Base-by-base conservation (phyloP, 208 protist species). In the Acanthamoeba sp. region DNA sequence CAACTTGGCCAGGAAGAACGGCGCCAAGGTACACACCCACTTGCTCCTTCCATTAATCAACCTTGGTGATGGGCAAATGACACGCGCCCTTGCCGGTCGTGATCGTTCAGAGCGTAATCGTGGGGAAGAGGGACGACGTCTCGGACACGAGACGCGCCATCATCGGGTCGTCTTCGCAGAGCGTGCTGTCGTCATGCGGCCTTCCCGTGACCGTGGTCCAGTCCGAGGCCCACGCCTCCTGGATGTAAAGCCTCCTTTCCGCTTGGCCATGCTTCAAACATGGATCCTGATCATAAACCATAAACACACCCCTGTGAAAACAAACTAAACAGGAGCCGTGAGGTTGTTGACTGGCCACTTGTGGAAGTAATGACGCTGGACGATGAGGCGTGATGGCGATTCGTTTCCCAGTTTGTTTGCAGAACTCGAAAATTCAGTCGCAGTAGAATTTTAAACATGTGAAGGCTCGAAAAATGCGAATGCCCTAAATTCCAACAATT, bases 111-210 rank as follows among this genome's bases (percentile, higher is more conserved):
- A 69, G 85, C 85, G 55, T 69, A 1, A 91, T 91, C 52, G 29
- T 91, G 0, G 59, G 76, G 20, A 85, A 85, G 76, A 50, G 76
- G 38, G 76, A 85, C 45, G 76, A 85, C 76, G 76, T 85, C 20
- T 59, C 76, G 76, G 76, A 85, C 3, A 85, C 32, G 12, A 50
- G 76, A 14, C 76, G 76, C 42, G 18, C 45, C 42, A 27, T 85
- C 76, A 34, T 57, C 32, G 76, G 76, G 0, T 85, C 76, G 4
- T 32, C n/a, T 1, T 85, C 76, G 32, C 38, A 85, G 42, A 85
- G 76, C 76, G 76, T 85, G n/a, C 38, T 85, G 27, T 85, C 76
- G n/a, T 85, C 76, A 7, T 85, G 76, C 76, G 42, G 42, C 24
- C 24, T 85, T 16, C 76, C 76, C 42, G 76, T 85, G n/a, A 85